Base-by-base conservation (phyloP, 1,284 basidiomycete species). In the Fomitopsis schrenkii region DNA sequence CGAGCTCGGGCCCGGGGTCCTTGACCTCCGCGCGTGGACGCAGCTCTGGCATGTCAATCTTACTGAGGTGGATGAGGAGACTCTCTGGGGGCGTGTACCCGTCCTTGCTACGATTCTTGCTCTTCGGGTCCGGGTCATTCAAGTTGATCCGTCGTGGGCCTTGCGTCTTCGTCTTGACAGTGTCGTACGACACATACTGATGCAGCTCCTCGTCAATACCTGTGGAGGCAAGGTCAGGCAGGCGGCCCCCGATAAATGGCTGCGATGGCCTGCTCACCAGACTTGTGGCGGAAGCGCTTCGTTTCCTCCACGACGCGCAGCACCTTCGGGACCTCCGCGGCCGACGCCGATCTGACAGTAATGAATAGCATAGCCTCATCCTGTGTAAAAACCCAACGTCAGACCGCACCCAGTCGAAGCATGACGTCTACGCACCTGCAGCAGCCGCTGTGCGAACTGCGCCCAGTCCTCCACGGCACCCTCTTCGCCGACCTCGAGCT, bases 41-140 rank as follows among this genome's bases (percentile, higher is more conserved):
- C 8, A 93, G 80, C 70, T 93, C 91, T 0, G 91, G 91, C 82
- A 94, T 91, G 30, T 86, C 79, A 55, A 93, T 91, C 78, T 93
- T 93, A 77, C 88, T 90, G 15, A 94, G 75, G 72, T 93, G 90
- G 5, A 93, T 79, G 0, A 80, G 81, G 1, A 93, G 78, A 63
- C 80, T 86, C 45, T 79, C 79, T 0, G 90, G 90, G 3, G 91
- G 88, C 10, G 76, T 75, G 69, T 92, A 91, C 22, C 68, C 64
- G 8, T 63, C 66, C 30, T 55, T 28, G 8, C 62, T 71, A 64
- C 79, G 80, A 63, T 66, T 75, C 71, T 80, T 82, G 62, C 65
- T 68, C 60, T 77, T 76, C 60, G 70, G 72, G 19, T 69, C 68
- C 0, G 72, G 69, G 59, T 81, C 76, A 67, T 86, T 82, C 61